phyloP scores from a whole-genome alignment of 352 stramenopile genomes.

The Phytophthora pluvialis region DNA sequence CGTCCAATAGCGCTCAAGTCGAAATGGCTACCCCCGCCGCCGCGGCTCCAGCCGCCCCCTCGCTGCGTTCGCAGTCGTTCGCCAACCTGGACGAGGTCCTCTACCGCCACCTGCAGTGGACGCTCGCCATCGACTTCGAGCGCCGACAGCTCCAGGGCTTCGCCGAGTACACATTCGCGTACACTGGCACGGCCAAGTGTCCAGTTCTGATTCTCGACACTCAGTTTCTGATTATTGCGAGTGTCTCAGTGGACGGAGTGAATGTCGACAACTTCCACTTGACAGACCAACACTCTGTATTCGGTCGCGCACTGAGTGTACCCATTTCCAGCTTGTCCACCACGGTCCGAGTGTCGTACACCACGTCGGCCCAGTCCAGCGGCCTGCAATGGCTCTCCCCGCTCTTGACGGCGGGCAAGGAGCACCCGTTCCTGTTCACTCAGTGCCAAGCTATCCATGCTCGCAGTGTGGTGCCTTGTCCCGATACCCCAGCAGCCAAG shows the following conservation, averaged over 20 bases:
- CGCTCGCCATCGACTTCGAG: constrained; percentile 86
- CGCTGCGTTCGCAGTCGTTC: constrained; percentile 70
- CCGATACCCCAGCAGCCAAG: constrained; percentile 94
- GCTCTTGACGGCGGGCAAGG: constrained; percentile 93
- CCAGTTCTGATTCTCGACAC: constrained; percentile 84
- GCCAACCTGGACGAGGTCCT: constrained; percentile 85
- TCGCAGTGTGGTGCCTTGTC: constrained; percentile 93
- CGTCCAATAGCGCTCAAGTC: background rate
- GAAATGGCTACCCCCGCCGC: constrained; percentile 2
- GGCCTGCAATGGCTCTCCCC: constrained; percentile 92
- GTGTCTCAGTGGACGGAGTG: constrained; percentile 53
- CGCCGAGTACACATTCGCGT: constrained; percentile 85
- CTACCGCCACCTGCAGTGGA: constrained; percentile 88
- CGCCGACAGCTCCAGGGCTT: constrained; percentile 65
- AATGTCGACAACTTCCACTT: constrained; percentile 59
- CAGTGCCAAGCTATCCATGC: constrained; percentile 95
- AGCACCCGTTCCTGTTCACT: constrained; percentile 94
- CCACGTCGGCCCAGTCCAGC: constrained; percentile 60
- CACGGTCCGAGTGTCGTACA: constrained; percentile 78
- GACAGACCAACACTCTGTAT: constrained; percentile 51
- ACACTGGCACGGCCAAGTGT: constrained; percentile 25
- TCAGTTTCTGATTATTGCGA: constrained; percentile 71
- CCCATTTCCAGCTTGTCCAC: constrained; percentile 49
- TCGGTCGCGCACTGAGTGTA: constrained; percentile 65
- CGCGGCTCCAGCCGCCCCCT: background rate